A percentile compares a stretch with the other conserved stretches of the same genome.
phyloP scores from a whole-genome alignment of 805 yeast species.

The Kodamaea fukazawae region DNA sequence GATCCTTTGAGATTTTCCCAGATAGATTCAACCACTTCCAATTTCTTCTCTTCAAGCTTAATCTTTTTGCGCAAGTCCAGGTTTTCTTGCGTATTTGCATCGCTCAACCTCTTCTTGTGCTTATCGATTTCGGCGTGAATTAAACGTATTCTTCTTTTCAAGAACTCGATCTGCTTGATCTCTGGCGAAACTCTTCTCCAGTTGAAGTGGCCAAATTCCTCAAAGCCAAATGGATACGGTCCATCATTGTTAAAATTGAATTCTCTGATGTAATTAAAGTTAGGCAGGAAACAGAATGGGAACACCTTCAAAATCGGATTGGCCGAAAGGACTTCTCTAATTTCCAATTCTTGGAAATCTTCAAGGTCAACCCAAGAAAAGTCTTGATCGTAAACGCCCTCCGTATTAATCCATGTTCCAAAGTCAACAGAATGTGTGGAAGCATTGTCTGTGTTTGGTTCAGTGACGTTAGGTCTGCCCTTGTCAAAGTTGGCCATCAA shows the following conservation, averaged over 20 bases:
- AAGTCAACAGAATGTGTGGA: background rate
- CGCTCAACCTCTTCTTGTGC: conserved; percentile 15
- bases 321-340: conserved; percentile 38
- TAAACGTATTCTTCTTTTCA: conserved; percentile 21
- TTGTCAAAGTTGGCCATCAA: conserved; percentile 5
- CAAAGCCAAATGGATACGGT: conserved; percentile 58
- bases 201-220: conserved; percentile 63
- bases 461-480: background rate
- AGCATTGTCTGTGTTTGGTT: background rate
- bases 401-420: conserved; percentile 21
- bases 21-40: conserved; percentile 24
- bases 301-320: conserved; percentile 43
- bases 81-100: conserved; percentile 21
- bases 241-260: conserved; percentile 42
- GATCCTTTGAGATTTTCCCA: conserved; percentile 17
- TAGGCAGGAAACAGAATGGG: conserved; percentile 53
- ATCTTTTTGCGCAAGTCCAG: conserved; percentile 16
- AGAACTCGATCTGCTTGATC: conserved; percentile 47
- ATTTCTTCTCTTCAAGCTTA: conserved; percentile 15
- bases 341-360: conserved; percentile 72
- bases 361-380: conserved; percentile 68
- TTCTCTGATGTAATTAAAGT: conserved; percentile 61
- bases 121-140: conserved; percentile 15
- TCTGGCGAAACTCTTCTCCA: conserved; percentile 55
- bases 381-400: conserved; percentile 28